Percentiles rank a stretch among this genome's conserved stretches.
Conservation (phyloP, 805 yeast species). For the Candida fluviatilis region DNA sequence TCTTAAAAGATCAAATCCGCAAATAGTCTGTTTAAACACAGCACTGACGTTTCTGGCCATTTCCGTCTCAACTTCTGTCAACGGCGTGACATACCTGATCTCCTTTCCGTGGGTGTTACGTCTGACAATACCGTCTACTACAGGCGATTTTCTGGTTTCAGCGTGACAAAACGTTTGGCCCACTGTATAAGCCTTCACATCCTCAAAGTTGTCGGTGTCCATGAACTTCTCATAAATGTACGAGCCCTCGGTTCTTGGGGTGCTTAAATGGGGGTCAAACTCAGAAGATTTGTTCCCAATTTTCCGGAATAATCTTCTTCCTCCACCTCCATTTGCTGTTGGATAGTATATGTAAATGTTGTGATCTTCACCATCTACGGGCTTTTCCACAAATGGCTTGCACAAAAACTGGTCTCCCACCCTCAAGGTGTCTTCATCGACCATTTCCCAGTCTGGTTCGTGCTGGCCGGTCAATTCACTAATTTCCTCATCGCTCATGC, state of each 20-base stretch:
- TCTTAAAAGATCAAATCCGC: constrained; percentile 93
- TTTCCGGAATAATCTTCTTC: constrained; percentile 87
- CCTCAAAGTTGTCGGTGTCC: constrained; percentile 98
- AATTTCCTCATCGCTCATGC: constrained; percentile 42
- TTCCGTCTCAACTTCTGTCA: constrained; percentile 66
- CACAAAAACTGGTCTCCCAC: constrained; percentile 68
- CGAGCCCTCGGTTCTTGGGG: constrained; percentile 86
- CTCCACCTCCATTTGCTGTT: constrained; percentile 92
- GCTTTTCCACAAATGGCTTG: constrained; percentile 97
- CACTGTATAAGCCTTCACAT: constrained; percentile 97
- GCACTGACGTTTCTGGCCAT: constrained; percentile 78
- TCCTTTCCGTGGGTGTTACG: constrained; percentile 98
- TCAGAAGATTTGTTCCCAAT: constrained; percentile 97
- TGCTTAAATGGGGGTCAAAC: constrained; percentile 73
- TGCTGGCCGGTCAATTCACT: constrained; percentile 57
- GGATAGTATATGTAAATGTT: constrained; percentile 92
- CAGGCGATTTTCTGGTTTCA: constrained; percentile 97
- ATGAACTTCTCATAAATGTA: constrained; percentile 90
- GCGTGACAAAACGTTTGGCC: constrained; percentile 93
- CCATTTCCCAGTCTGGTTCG: constrained; percentile 85
- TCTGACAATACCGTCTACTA: constrained; percentile 97
- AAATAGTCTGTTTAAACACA: constrained; percentile 85
- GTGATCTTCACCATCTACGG: constrained; percentile 98
- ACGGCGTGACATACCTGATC: constrained; percentile 80
- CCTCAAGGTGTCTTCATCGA: constrained; percentile 68